phyloP scores from a whole-genome alignment of 257 asterid species.

The Solanum paucissectum region DNA sequence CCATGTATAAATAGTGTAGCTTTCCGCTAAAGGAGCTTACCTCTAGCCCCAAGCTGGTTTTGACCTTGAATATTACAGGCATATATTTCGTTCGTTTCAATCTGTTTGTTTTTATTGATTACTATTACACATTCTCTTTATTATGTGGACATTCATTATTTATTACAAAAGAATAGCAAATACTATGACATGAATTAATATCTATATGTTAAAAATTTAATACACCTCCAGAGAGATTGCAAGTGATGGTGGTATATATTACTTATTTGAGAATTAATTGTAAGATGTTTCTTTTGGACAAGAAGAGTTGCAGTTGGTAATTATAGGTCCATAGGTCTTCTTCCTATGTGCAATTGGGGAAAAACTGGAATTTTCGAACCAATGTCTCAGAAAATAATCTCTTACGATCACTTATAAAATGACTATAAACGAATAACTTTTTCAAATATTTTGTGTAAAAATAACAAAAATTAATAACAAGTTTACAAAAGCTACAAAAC shows the following conservation, averaged over 20 bases:
- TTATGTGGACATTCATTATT: neutral
- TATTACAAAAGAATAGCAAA: neutral
- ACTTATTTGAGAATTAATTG: neutral
- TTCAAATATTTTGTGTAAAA: neutral
- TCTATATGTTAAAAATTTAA: neutral
- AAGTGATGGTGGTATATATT: neutral
- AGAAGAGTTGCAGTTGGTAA: neutral
- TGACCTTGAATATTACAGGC: neutral
- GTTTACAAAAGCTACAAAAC: neutral
- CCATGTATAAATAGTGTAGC: too few species aligned
- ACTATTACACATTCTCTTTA: neutral
- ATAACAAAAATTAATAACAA: neutral
- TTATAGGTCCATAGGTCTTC: neutral
- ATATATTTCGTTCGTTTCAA: neutral
- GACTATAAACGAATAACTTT: rapidly evolving
- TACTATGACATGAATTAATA: neutral
- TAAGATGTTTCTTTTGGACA: neutral
- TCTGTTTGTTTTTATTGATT: neutral
- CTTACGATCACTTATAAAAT: neutral
- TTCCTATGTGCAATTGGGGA: neutral
- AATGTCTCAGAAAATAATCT: neutral
- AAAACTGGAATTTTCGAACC: neutral
- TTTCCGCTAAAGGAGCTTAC: too few species aligned
- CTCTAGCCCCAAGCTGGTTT: neutral
- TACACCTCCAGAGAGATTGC: neutral